These are phyloP conservation scores for Rhynchospora pubera DNA, from an alignment of 176 grass and related monocot species.

Conservation along the genomic window DNA sequence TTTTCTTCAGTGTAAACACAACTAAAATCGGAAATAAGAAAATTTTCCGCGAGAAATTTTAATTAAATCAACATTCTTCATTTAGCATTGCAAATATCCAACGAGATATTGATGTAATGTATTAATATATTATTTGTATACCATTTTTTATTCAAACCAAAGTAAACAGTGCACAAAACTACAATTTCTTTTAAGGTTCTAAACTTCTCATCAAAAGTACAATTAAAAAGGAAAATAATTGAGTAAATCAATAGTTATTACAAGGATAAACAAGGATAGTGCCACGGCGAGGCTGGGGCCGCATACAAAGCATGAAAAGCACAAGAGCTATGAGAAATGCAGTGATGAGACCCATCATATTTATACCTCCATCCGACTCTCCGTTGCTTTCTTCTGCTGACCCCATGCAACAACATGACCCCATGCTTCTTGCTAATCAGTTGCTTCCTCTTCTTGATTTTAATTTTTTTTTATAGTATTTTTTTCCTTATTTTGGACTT, in stretches of 20 bases:
- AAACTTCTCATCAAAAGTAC: background rate
- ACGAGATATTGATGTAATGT: too few species aligned
- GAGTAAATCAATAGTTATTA: slow-evolving; percentile 17
- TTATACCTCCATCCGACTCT: background rate
- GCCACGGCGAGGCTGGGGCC: slow-evolving; percentile 42
- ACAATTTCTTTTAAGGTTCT: background rate
- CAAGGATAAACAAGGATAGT: slow-evolving; percentile 36
- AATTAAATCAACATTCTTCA: background rate
- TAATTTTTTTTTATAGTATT: background rate
- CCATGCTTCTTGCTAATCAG: slow-evolving; percentile 16
- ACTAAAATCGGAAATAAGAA: background rate
- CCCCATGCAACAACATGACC: slow-evolving; percentile 53
- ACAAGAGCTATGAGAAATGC: slow-evolving; percentile 68
- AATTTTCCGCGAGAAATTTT: background rate
- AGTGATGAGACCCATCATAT: slow-evolving; percentile 46
- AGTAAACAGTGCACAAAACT: background rate
- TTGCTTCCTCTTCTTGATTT: background rate
- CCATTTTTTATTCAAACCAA: background rate
- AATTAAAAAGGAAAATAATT: background rate
- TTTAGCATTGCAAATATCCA: background rate
- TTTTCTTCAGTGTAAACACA: background rate
- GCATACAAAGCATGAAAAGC: slow-evolving; percentile 57
- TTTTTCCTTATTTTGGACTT: background rate
- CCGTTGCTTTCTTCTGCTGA: slow-evolving; percentile 20
- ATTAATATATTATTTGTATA: background rate